Percentiles rank a stretch among this genome's conserved stretches.
Evolutionary conservation across 2,329 filamentous ascomycete species (phyloP).

Genomic region (Ascocoryne sarcoides): DNA sequence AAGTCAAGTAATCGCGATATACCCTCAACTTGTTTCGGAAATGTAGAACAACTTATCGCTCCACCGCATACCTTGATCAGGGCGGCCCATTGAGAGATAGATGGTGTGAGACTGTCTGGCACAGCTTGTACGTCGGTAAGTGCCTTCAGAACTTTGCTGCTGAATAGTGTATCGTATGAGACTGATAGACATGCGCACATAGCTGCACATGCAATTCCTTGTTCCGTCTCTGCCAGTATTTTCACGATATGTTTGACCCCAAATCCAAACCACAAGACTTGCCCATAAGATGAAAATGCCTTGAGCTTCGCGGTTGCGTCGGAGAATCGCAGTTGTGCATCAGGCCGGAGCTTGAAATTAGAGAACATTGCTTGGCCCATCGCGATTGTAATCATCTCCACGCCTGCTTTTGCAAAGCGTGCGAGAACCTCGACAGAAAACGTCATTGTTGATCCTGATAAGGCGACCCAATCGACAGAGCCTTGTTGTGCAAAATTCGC

Average conservation of each 20-base stretch:
- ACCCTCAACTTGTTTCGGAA: constrained; percentile 1
- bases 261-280: constrained; percentile 19
- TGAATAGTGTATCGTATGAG: constrained; percentile 2
- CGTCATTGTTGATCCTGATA: constrained; percentile 10
- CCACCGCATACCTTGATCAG: constrained; percentile 10
- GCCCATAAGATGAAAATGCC: constrained; percentile 10
- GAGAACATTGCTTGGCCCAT: constrained; percentile 11
- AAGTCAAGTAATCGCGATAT: not conserved
- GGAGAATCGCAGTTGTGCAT: constrained; percentile 7
- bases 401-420: constrained; percentile 11
- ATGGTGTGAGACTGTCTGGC: constrained; percentile 7
- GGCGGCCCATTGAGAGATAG: constrained; percentile 2
- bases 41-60: constrained; percentile 2
- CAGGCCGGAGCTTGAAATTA: constrained; percentile 6
- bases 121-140: constrained; percentile 1
- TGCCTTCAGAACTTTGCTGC: constrained; percentile 1
- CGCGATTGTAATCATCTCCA: constrained; percentile 13
- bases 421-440: constrained; percentile 12
- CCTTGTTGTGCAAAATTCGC: too few species aligned
- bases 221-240: constrained; percentile 13
- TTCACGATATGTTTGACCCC: constrained; percentile 17
- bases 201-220: constrained; percentile 11
- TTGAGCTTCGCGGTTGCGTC: constrained; percentile 4
- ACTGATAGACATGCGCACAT: constrained; percentile 16
- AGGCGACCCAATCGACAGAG: constrained; percentile 14